Evolutionary conservation across 192 early-diverging fungal species (phyloP), one percentile per base, ranked within the genome.

Genomic region (Podila epigama): DNA sequence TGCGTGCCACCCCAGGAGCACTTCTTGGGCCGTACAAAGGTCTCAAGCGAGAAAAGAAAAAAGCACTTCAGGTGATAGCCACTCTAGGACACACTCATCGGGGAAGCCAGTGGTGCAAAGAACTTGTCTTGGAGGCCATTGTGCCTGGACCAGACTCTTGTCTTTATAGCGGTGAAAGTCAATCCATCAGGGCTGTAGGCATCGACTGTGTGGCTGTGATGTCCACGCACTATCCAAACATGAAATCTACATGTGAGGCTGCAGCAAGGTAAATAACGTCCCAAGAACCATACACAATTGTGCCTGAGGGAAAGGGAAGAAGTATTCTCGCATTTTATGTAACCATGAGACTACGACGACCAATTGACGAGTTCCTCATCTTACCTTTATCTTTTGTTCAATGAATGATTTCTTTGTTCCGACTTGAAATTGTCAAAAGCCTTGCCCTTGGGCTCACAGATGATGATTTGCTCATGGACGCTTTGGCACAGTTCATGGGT

Each of bases 41-140:
- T 16, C 68, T 77, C 44, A 9, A 40, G 4, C 16, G 48, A 5
- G 54, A 77, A 6, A 63, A 68, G 29, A 5, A 40, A 16, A 63
- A 68, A 31, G 73, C 73, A 22, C n/a, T 77, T n/a, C 42, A n/a
- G 25, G 33, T 75, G 40, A 75, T 75, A 58, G 41, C 64, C n/a
- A 75, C 70, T 0, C 50, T 75, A 15, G 37, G 51, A 22, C 36
- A 51, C 8, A 66, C 57, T 32, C 39, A 44, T 13, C 42, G 54
- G 18, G 31, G 60, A 10, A 40, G 55, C 28, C 29, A n/a, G 3
- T 75, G 70, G 70, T 58, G 70, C 4, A 39, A 8, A 0, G 48
- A 61, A 27, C 31, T 65, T 4, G 53, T 65, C 25, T 7, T 72
- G n/a, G 44, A 59, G 5, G 58, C 41, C 13, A 48, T 72, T 28